Base-by-base conservation (phyloP, 2,329 filamentous ascomycete genomes). In the Cercospora sp. region DNA sequence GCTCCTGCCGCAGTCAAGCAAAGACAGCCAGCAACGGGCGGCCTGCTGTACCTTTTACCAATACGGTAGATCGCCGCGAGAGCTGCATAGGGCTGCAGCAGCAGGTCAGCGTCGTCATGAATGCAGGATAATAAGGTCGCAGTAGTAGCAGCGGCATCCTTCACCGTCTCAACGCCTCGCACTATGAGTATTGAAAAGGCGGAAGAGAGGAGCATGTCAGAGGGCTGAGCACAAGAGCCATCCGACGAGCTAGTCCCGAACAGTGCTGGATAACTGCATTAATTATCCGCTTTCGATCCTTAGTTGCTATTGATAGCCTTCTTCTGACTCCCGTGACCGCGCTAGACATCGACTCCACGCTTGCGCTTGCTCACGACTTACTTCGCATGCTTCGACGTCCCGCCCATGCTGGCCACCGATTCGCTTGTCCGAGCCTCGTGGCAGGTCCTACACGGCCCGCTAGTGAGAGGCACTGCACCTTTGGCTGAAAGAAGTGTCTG, bases 11-110 rank as follows among this genome's bases (percentile, higher is more conserved):
- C 39, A 48, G 33, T 28, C 36, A 62, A 62, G 60, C 60, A 62
- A 48, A 51, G 36, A 26, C 39, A 23, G 3, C 60, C 30, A 7
- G 33, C 39, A 48, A 48, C 31, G 39, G 36, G 36, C 26, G 39
- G 45, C 39, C 60, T 51, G 42, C 39, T 6, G 28, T 33, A 36
- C 28, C 28, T 59, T 33, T 59, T 36, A 36, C 48, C 61, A 63
- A 30, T 33, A 26, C 61, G 13, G 42, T 36, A 33, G 61, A 62
- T 48, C 26, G 39, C 39, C n/a, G 30, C 28, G 39, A 58, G 66
- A 53, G 55, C 30, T 71, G 69, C 64, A 60, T 67, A 66, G 67
- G 63, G 63, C 60, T 65, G 66, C 60, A 68, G 53, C 42, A 64
- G 66, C 30, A 48, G 26, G 31, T 64, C 58, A 63, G 36, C 65